Evolutionary conservation across 2,329 filamentous ascomycete genomes (phyloP), one percentile per base, ranked within the genome.

Genomic region (Fusarium staphyleae): DNA sequence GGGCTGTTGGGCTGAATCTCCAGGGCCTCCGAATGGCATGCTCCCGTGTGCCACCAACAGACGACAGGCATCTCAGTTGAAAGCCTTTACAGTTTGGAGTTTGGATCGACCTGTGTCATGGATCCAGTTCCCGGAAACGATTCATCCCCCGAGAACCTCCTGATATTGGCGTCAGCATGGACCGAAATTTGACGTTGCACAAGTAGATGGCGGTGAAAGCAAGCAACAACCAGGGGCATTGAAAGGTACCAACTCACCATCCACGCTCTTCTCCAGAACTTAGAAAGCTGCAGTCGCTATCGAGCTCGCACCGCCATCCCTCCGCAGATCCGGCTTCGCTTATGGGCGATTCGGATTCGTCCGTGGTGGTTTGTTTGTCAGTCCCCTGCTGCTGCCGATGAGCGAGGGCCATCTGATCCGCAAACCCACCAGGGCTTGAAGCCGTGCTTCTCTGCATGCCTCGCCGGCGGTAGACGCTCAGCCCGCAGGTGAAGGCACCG

Each of bases 201-300:
- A 42, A 16, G 22, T 16, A 22, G 45, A 48, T 50, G 51, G 42
- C 30, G 36, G 24, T 43, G 37, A 49, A 42, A 55, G 49, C 47
- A 42, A 58, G 53, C 14, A 57, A 65, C 33, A 52, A 40, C 37
- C 34, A 44, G 18, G 34, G 32, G 19, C 47, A 18, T 56, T 33
- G 33, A 40, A 42, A 45, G 44, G 15, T 32, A 36, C 28, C 32
- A 48, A 78, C 82, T 72, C 68, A 95, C 92, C 93, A 98, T 70
- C 92, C 92, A 77, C 93, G 82, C 74, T 98, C 93, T 66, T 89
- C 88, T 7, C 93, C 93, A 48, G 83, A 82, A 47, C 80, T 85
- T 62, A 98, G 77, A 74, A 93, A 96, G 54, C 83, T 87, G 68
- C 92, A 96, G 71, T 96, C 91, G 13, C 91, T 91, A 75, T 96